Evolutionary conservation across 2,329 filamentous ascomycete genomes (phyloP), one percentile per base, ranked within the genome.

Genomic region (Fusarium dlaminii): DNA sequence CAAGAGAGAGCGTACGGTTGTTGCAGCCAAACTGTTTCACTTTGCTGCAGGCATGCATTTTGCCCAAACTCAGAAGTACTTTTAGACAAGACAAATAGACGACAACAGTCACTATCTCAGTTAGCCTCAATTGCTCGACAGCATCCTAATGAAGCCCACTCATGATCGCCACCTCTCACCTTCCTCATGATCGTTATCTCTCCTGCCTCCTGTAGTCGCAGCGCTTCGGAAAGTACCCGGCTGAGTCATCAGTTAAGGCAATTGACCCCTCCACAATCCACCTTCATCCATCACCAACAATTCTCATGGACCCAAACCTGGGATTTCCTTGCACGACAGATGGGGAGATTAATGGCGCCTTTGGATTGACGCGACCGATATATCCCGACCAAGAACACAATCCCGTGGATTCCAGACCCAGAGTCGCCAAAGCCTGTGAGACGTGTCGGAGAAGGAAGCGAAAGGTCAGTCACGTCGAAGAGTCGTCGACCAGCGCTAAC

Each of bases 1-100:
- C 2, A 78, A 78, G 58, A 63, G 72, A 29, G 72, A 76, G 27
- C 66, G 77, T 6, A 77, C 74, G 30, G 60, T 78, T 22, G 72
- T 78, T 7, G 77, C 77, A 14, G 76, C 76, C 39, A 78, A 78
- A 56, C 67, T 78, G 20, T 78, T 78, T 30, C 77, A 78, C 48
- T 78, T 78, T 67, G 77, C 76, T 14, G 77, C 77, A 34, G 76
- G 77, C 15, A 78, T 78, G 77, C 74, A 78, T 55, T 78, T 78
- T 69, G 77, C 76, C 0, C 66, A 78, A 52, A 78, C 77, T 34
- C 77, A 78, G 39, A 78, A 78, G 61, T 78, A 78, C 20, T 78
- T 77, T 9, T 75, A 69, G 56, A 39, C 6, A 12, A 69, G 49
- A 37, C 4, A 46, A 52, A 54, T 54, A 54, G 49, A 54, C n/a